These are phyloP conservation scores for Phyllachora maydis DNA, from an alignment of 2,329 filamentous ascomycete species.

Conservation along the genomic window DNA sequence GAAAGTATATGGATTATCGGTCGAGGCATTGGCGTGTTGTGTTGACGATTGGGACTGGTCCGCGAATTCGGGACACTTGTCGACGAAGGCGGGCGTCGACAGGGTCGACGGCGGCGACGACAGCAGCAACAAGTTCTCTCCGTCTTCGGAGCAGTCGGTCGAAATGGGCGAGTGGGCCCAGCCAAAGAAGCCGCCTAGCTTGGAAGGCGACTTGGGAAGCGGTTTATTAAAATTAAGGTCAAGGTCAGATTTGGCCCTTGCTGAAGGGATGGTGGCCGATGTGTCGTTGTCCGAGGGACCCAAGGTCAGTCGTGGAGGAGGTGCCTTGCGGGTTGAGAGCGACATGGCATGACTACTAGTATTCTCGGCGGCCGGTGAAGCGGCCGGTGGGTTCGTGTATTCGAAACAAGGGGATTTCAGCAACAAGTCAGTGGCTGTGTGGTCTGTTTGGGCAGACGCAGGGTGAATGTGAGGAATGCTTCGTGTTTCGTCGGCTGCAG, in stretches of 20 bases:
- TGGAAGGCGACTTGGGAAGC: slow-evolving; percentile 30
- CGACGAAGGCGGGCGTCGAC: slow-evolving; percentile 12
- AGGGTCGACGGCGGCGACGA: slow-evolving; percentile 28
- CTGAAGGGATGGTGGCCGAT: too few relatives aligned
- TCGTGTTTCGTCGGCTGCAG: slow-evolving; percentile 11
- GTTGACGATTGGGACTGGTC: slow-evolving; percentile 20
- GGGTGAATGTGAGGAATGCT: slow-evolving; percentile 19
- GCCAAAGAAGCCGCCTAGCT: slow-evolving; percentile 29
- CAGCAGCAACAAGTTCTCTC: slow-evolving; percentile 21
- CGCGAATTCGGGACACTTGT: too few relatives aligned
- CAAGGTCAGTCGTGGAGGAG: slow-evolving; percentile 31
- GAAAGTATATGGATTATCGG: too few relatives aligned
- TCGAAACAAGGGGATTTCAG: too few relatives aligned
- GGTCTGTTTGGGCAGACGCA: slow-evolving; percentile 21
- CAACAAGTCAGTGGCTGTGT: too few relatives aligned
- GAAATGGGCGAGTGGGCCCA: slow-evolving; percentile 24
- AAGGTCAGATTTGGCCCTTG: too few relatives aligned
- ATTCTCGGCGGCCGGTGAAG: too few relatives aligned
- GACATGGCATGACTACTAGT: slow-evolving; percentile 21
- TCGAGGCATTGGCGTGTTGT: slow-evolving; percentile 15
- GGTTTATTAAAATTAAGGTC: slow-evolving; percentile 28
- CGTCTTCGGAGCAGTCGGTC: slow-evolving; percentile 28
- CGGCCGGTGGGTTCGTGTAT: too few relatives aligned
- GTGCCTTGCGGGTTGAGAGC: slow-evolving; percentile 25
- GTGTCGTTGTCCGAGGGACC: slow-evolving; percentile 13